Conservation (phyloP, 2,329 filamentous ascomycete species). For the Endoconidiophora laricicola region DNA sequence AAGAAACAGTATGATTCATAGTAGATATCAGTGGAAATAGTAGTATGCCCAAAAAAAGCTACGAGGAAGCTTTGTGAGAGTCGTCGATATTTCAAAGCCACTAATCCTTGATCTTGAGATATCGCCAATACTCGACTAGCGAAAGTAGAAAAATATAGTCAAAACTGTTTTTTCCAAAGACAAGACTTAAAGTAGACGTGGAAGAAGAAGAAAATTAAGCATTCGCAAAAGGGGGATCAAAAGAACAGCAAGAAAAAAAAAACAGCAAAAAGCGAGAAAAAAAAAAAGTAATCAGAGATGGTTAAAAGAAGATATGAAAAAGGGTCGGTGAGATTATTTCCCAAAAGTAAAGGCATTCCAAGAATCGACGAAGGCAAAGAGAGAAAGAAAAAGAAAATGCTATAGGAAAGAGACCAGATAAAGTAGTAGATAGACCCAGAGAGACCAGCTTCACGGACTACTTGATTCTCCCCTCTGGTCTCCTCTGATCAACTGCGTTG, state of each 20-base stretch:
- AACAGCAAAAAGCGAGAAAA: background rate
- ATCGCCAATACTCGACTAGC: no score
- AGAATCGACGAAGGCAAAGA: conserved; percentile 1
- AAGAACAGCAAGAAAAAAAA: background rate
- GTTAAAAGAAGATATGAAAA: background rate
- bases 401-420: conserved; percentile 10
- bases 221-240: conserved; percentile 10
- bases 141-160: no score
- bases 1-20: conserved; percentile 9
- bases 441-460: no score
- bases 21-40: no score
- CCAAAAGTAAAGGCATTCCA: background rate
- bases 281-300: background rate
- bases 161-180: conserved; percentile 12
- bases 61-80: no score
- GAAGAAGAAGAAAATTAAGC: conserved; percentile 1
- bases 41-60: no score
- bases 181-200: background rate
- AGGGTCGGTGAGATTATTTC: background rate
- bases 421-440: background rate
- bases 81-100: no score
- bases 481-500: no score
- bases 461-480: no score
- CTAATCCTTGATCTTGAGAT: no score
- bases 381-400: conserved; percentile 1